These are phyloP conservation scores for Oryza longistaminata DNA, from an alignment of 176 grass and related monocot genomes.

Conservation along the genomic window DNA sequence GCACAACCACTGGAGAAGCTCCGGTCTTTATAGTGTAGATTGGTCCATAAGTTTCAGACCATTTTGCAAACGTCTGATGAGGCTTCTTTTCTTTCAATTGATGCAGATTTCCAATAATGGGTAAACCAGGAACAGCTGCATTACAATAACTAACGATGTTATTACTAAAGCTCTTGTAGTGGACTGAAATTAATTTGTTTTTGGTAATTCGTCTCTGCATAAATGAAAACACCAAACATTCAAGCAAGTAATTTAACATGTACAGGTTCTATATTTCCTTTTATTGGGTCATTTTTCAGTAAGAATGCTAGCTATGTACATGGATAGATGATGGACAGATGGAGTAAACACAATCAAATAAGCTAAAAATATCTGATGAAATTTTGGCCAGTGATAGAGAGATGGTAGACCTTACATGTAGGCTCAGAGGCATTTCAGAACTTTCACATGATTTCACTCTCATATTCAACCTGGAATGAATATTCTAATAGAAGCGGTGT, in stretches of 20 bases:
- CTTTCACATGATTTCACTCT: too few relatives aligned
- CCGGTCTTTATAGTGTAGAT: constrained; percentile 82
- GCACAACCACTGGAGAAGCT: constrained; percentile 61
- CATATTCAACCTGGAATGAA: too few relatives aligned
- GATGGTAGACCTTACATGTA: too few relatives aligned
- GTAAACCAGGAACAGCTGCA: constrained; percentile 82
- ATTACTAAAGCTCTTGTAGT: neutral
- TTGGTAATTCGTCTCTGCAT: neutral
- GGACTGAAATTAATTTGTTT: neutral
- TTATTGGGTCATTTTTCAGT: neutral
- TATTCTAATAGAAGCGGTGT: too few relatives aligned
- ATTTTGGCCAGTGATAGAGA: accelerated
- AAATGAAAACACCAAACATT: neutral
- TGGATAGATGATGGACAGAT: too few relatives aligned
- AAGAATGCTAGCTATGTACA: too few relatives aligned
- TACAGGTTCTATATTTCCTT: neutral
- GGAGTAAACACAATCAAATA: too few relatives aligned
- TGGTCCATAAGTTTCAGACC: constrained; percentile 74
- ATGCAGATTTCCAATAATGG: constrained; percentile 78
- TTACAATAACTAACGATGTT: constrained; percentile 13
- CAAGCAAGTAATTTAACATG: neutral
- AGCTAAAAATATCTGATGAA: too few relatives aligned
- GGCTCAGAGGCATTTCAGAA: too few relatives aligned
- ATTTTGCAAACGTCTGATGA: constrained; percentile 73
- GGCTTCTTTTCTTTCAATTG: constrained; percentile 92